Conservation (phyloP, 2,329 filamentous ascomycete genomes). For the Xylariaceae sp. region DNA sequence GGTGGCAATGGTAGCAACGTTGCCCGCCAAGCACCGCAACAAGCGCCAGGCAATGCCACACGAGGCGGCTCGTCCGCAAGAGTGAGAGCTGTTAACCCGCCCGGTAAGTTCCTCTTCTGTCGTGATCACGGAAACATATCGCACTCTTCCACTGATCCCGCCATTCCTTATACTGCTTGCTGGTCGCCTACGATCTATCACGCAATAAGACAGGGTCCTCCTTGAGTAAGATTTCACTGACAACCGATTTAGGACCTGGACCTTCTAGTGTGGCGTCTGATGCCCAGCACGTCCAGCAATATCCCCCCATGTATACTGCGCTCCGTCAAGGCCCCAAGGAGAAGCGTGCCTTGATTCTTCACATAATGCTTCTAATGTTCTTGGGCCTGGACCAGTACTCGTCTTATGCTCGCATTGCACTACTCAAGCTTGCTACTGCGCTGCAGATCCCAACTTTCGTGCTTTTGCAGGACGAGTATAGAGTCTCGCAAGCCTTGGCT, state of each 20-base stretch:
- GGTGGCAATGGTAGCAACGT: slow-evolving; percentile 24
- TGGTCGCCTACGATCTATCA: neutral
- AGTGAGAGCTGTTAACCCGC: slow-evolving; percentile 29
- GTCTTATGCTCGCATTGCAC: slow-evolving; percentile 66
- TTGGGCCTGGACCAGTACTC: slow-evolving; percentile 75
- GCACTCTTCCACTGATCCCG: too few relatives aligned
- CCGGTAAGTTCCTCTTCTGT: slow-evolving; percentile 33
- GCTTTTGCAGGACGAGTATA: slow-evolving; percentile 67
- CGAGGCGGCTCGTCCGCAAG: slow-evolving; percentile 32
- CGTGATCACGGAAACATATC: neutral
- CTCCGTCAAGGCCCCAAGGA: slow-evolving; percentile 57
- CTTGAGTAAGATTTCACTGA: slow-evolving; percentile 9
- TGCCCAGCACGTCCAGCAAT: slow-evolving; percentile 45
- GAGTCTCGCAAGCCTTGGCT: slow-evolving; percentile 70
- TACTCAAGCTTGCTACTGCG: slow-evolving; percentile 67
- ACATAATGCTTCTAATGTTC: slow-evolving; percentile 67
- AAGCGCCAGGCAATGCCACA: slow-evolving; percentile 32
- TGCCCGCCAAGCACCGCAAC: slow-evolving; percentile 19
- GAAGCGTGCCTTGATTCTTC: slow-evolving; percentile 64
- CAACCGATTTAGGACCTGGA: slow-evolving; percentile 27
- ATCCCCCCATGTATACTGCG: slow-evolving; percentile 56
- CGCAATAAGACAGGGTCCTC: too few relatives aligned
- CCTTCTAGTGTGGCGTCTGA: slow-evolving; percentile 44
- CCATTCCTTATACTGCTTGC: neutral
- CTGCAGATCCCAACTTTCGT: slow-evolving; percentile 62